Base-by-base conservation (phyloP, 768 basidiomycete species). In the Pulveroboletus frians region DNA sequence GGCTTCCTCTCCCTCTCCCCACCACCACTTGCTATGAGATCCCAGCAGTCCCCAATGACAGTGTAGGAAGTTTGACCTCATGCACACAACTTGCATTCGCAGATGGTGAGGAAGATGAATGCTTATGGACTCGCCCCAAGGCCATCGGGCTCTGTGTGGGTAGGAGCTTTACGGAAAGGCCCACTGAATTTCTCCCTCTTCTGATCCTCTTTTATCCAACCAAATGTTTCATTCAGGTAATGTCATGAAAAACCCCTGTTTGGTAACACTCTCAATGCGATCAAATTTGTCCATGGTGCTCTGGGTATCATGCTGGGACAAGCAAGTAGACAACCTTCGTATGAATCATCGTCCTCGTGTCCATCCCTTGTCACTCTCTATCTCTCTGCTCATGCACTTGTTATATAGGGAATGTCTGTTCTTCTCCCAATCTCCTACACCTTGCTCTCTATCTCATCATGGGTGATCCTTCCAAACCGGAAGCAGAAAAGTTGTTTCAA, bases 291-390 rank as follows among this genome's bases (percentile, higher is more conserved):
- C 49, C 72, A 97, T 96, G 62, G 93, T 96, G 49, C 71, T 97
- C n/a, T 97, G 93, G 90, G 74, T 81, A 0, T 81, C 85, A 18
- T 87, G 86, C 48, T 96, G 90, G 84, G 88, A 92, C 45, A 94
- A 94, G 63, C 94, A 95, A 64, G 90, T 96, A 1, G 93, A 96
- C 61, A 97, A 97, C 66, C 71, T 97, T 50, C 80, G 93, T 39
- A 97, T 94, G 14, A 97, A 97, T 65, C 94, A 95, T n/a, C n/a
- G n/a, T n/a, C n/a, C n/a, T 66, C 76, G 93, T 41, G 92, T 92
- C 61, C 35, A 81, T 71, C 15, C n/a, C 21, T 15, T 35, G 15
- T 51, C n/a, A 14, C 21, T 21, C 4, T 49, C 0, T 8, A 1
- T 23, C 35, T 44, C 29, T n/a, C 7, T 21, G 26, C 14, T 40